phyloP scores from a whole-genome alignment of 139 green algal genomes.

The Edaphochlamys debaryana region DNA sequence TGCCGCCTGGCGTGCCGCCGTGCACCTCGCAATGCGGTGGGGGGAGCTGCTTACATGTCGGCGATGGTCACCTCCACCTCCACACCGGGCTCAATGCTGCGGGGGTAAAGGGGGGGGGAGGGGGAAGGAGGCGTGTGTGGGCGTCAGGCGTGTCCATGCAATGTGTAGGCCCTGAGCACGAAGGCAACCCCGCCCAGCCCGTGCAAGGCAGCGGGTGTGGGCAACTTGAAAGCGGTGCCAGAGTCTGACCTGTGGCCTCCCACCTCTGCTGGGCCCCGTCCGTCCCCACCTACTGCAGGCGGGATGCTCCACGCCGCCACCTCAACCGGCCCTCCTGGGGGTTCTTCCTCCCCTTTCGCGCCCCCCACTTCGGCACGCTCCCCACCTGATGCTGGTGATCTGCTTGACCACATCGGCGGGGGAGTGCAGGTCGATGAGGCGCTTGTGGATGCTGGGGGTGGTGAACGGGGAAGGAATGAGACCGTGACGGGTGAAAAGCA shows the following conservation, averaged over 20 bases:
- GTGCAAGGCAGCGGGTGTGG: too few species aligned
- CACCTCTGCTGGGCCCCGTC: too few species aligned
- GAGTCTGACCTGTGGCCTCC: too few species aligned
- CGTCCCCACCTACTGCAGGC: too few species aligned
- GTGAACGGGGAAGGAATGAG: not conserved
- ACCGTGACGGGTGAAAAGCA: not conserved
- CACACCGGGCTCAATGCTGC: conserved; percentile 96
- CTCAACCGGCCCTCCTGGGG: too few species aligned
- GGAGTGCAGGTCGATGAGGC: conserved; percentile 98
- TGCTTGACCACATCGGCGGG: conserved; percentile 98
- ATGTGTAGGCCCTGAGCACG: too few species aligned
- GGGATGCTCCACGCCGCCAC: too few species aligned
- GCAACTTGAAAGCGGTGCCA: too few species aligned
- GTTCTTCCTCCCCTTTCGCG: not conserved
- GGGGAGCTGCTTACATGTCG: conserved; percentile 46
- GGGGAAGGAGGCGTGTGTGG: too few species aligned
- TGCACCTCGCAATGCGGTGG: too few species aligned
- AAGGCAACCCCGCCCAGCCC: not conserved
- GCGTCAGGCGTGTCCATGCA: too few species aligned
- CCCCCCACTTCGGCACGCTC: not conserved
- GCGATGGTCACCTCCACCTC: conserved; percentile 90
- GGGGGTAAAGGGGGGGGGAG: not conserved
- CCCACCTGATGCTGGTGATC: conserved; percentile 96
- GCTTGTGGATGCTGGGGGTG: conserved; percentile 97
- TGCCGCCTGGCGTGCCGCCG: too few species aligned